Base-by-base conservation (phyloP, 2,329 filamentous ascomycete species). In the Elsinoe perseae region DNA sequence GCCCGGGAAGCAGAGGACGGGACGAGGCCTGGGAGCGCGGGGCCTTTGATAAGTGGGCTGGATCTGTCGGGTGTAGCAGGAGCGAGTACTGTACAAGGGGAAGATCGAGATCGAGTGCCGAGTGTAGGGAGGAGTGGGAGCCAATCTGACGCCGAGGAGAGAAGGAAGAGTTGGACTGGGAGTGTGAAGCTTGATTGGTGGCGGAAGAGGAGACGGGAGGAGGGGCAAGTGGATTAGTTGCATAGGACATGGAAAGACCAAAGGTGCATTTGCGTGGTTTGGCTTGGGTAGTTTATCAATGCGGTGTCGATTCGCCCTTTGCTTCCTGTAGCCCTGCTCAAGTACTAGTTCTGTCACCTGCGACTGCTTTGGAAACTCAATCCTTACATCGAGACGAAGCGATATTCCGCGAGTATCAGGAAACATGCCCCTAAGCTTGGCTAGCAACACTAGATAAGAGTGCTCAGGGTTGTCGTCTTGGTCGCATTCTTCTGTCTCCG, bases 171-270 rank as follows among this genome's bases (percentile, higher is more conserved):
- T 50, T 38, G 58, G 56, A 23, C 30, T 42, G 27, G 56, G 10
- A 25, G 58, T 38, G 36, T 58, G 25, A 44, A 56, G 56, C 46
- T 56, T 12, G 58, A 60, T 38, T 60, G 58, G 58, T 60, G 58
- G 58, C 43, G 54, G 23, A 58, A 55, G 53, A 48, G 50, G 40
- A 58, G 58, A 48, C 36, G 53, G 54, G 48, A 55, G 7, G 50
- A 40, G 40, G 58, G 44, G 16, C 43, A 25, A 14, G 34, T 27
- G 21, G n/a, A 43, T 10, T 14, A 36, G 9, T 34, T 10, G 18
- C 12, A 27, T 16, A 21, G 23, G 52, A 25, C 7, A 36, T 53
- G 28, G 20, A 25, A 44, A 5, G 40, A 25, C 12, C 2, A 16
- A 50, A 18, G 14, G 7, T 14, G 27, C 27, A 50, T 50, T 34